phyloP scores from a whole-genome alignment of 257 asterid species.

The Salvia hispanica region DNA sequence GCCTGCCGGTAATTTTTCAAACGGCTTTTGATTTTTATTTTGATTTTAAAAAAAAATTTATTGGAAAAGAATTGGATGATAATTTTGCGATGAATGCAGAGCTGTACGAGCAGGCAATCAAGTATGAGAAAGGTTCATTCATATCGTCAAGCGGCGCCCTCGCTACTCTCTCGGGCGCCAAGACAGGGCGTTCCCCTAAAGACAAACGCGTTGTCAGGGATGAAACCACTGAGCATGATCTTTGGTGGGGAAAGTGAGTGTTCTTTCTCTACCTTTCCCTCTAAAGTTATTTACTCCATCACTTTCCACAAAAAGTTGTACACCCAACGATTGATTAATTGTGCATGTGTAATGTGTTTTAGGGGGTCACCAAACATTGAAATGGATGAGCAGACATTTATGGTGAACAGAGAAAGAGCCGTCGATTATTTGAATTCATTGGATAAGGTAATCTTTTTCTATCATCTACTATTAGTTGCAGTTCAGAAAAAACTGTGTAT shows the following conservation, averaged over 20 bases:
- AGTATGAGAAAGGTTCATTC: slow-evolving; percentile 69
- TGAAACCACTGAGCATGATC: slow-evolving; percentile 56
- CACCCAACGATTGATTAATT: neutral
- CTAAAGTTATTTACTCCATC: too few relatives aligned
- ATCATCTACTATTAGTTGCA: neutral
- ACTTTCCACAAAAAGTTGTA: neutral
- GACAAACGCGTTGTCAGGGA: slow-evolving; percentile 79
- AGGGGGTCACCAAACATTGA: slow-evolving; percentile 97
- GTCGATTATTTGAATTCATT: slow-evolving; percentile 91
- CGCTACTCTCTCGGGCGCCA: slow-evolving; percentile 77
- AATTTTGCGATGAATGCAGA: slow-evolving; percentile 41
- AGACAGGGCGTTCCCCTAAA: slow-evolving; percentile 82
- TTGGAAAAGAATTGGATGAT: neutral
- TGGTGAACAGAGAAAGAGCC: slow-evolving; percentile 97
- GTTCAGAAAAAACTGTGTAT: neutral
- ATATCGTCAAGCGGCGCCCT: slow-evolving; percentile 69
- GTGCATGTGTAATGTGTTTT: neutral
- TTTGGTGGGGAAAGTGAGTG: slow-evolving; percentile 82
- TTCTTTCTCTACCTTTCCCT: neutral
- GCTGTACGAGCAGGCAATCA: slow-evolving; percentile 70
- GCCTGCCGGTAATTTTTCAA: slow-evolving; percentile 49
- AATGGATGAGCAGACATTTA: slow-evolving; percentile 93
- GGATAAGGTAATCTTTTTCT: slow-evolving; percentile 62
- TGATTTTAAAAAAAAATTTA: neutral
- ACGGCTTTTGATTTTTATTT: neutral